These are phyloP conservation scores for Stachybotrys echinatus DNA, from an alignment of 2,329 filamentous ascomycete genomes.

Conservation along the genomic window DNA sequence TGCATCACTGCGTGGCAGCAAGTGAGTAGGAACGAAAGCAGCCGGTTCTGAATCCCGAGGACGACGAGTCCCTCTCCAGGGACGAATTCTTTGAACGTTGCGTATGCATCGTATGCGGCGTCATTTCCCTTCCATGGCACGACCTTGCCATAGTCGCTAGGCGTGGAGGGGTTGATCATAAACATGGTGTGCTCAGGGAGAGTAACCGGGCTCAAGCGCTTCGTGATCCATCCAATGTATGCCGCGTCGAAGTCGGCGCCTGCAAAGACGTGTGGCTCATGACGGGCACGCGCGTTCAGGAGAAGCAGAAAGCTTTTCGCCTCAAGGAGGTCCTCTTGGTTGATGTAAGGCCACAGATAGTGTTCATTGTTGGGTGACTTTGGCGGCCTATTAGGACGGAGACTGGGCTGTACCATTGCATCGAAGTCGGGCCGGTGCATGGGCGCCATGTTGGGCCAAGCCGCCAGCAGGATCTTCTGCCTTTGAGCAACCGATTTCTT, in stretches of 20 bases:
- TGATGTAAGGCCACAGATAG: constrained; percentile 50
- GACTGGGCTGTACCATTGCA: constrained; percentile 21
- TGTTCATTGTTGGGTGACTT: constrained; percentile 16
- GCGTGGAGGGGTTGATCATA: constrained; percentile 18
- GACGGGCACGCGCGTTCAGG: constrained; percentile 44
- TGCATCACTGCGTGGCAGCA: constrained; percentile 44
- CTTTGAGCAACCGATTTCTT: constrained; percentile 46
- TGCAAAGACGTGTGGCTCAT: constrained; percentile 42
- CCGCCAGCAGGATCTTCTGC: constrained; percentile 35
- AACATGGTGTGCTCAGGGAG: constrained; percentile 27
- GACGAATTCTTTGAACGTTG: constrained; percentile 26
- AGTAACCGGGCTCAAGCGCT: constrained; percentile 17
- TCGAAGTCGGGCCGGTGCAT: constrained; percentile 47
- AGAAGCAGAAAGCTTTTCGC: constrained; percentile 40
- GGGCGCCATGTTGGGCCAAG: constrained; percentile 44
- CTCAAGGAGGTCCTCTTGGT: constrained; percentile 47
- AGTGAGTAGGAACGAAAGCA: constrained; percentile 42
- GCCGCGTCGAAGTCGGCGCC: constrained; percentile 32
- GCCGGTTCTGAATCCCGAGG: constrained; percentile 43
- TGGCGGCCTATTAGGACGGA: constrained; percentile 6
- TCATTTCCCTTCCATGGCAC: constrained; percentile 24
- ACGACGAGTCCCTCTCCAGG: constrained; percentile 42
- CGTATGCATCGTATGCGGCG: constrained; percentile 31
- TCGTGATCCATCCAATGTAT: constrained; percentile 19
- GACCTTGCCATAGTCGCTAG: constrained; percentile 29